Evolutionary conservation across 371 early-diverging fungal genomes (phyloP), one percentile per base, ranked within the genome.

Genomic region (Mucor ambiguus): DNA sequence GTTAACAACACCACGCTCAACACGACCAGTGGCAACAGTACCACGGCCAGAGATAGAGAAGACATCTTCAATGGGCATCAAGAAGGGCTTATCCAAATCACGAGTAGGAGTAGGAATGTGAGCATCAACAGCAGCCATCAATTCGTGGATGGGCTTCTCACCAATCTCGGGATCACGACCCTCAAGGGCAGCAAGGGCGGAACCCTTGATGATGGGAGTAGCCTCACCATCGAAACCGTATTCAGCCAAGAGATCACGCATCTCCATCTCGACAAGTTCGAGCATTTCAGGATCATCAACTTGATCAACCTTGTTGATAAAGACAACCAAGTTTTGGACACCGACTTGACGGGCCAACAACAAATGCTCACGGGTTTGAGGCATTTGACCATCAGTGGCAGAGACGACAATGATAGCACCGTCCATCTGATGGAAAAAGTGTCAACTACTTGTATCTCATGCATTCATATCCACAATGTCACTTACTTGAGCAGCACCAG

Each of bases 21-120:
- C 98, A 79, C 98, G 89, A 62, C 99, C 99, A 48, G 99, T 98
- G 62, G 91, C 93, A 24, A 99, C 99, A 48, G 96, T 98, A 75
- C 99, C 99, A 83, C 98, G 96, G 67, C 99, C 99, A 76, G 97
- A 92, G 77, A 99, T 99, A 29, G 96, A 96, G 87, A 95, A 98
- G 41, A 98, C 94, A 77, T 97, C 94, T 87, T 97, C 97, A 72
- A 98, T 86, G 44, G 97, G 96, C 95, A 99, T 95, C 86, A 99
- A 90, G 90, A 99, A 97, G 54, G 99, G 99, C 88, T 97, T 97
- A 74, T 97, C 97, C 64, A 96, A 83, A 79, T 95, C 96, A 72
- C 99, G 90, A 67, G 82, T 69, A 37, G 99, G 99, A 28, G 94
- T 93, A 56, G 97, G 95, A 73, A 99, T 98, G 84, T 88, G 88